phyloP scores from a whole-genome alignment of 1,284 basidiomycete species.

The Apiotrichum laibachii region DNA sequence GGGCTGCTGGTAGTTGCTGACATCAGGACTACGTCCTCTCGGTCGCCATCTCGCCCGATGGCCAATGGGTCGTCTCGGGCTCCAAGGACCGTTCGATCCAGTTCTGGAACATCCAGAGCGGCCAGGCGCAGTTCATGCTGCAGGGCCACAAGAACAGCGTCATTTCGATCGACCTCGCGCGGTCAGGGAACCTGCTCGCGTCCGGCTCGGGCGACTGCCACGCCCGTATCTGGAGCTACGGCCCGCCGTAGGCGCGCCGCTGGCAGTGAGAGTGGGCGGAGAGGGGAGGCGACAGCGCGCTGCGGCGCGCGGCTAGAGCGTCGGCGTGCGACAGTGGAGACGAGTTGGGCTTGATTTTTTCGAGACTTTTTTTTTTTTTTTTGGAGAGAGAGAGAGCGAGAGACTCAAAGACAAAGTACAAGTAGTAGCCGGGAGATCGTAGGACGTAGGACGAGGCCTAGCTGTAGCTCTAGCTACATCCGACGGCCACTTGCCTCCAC shows the following conservation, averaged over 20 bases:
- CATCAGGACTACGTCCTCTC: slow-evolving; percentile 52
- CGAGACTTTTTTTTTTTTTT: too few species aligned
- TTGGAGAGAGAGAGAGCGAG: too few species aligned
- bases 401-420: too few species aligned
- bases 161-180: slow-evolving; percentile 78
- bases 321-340: too few species aligned
- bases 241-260: slow-evolving; percentile 27
- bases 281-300: too few species aligned
- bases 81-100: slow-evolving; percentile 86
- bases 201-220: slow-evolving; percentile 85
- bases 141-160: slow-evolving; percentile 90
- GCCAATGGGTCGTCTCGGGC: slow-evolving; percentile 82
- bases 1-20: background rate
- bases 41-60: slow-evolving; percentile 73
- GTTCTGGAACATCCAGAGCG: slow-evolving; percentile 78
- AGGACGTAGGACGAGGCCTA: too few species aligned
- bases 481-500: too few species aligned
- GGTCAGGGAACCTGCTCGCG: slow-evolving; percentile 69
- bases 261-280: too few species aligned
- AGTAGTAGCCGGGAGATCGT: too few species aligned
- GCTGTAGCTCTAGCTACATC: too few species aligned
- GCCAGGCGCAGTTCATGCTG: slow-evolving; percentile 74
- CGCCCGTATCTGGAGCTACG: slow-evolving; percentile 68
- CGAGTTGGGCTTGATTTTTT: too few species aligned
- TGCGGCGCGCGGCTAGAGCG: too few species aligned